Evolutionary conservation across 1,284 basidiomycete genomes (phyloP), one percentile per base, ranked within the genome.

Genomic region (Marasmius fiardii): DNA sequence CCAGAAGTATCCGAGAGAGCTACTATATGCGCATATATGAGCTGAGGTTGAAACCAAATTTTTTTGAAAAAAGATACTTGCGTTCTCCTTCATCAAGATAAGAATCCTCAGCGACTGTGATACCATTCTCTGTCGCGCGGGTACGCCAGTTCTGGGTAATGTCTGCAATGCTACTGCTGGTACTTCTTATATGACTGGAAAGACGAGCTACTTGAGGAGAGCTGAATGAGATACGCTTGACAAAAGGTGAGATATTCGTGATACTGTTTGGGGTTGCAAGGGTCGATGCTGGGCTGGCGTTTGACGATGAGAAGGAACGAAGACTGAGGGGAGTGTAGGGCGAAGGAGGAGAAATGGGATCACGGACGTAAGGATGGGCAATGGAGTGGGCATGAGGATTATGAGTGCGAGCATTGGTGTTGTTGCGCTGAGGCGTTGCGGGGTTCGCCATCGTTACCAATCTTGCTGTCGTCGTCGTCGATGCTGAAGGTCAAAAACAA

Each of bases 131-230:
- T 55, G 75, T 83, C 34, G 88, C 85, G 48, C 86, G 77, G 34
- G 79, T 82, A 54, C 88, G 79, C 89, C 89, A 91, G 65, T 82
- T 88, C 26, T 80, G 77, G 10, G 84, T 77, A 50, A 83, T 76
- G 67, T 87, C 82, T n/a, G 81, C 80, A 26, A 82, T 72, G 61
- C 72, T 77, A 59, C 72, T 73, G 62, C 79, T 74, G 59, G 69
- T 71, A 58, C 61, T 57, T 21, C 52, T 53, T 39, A 58, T 60
- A 23, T 35, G 64, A 65, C 28, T 65, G 57, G 43, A 65, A 57
- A 48, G 62, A 55, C 50, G 66, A 68, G 26, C 59, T 33, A 71
- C 66, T 47, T 71, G 70, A 26, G 71, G 73, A 48, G 73, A 73
- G 21, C 62, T 55, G 53, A 73, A 70, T 3, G 71, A 63, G 51